Evolutionary conservation across 805 yeast genomes (phyloP).

Genomic region (Zygosaccharomyces kombuchaensis): DNA sequence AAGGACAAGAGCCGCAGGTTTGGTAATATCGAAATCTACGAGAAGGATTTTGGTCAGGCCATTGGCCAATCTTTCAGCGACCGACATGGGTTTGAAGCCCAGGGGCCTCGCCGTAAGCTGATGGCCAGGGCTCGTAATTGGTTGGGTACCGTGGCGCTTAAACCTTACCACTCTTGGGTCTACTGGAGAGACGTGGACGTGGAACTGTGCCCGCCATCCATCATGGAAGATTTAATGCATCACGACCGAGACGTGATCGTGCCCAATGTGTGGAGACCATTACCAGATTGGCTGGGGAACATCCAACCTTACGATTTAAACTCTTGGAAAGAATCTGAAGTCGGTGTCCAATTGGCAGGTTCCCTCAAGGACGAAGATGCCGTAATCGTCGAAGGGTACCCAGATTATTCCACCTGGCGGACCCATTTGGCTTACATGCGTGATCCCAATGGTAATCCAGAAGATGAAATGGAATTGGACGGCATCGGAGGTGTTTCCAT

Average conservation of each 20-base stretch:
- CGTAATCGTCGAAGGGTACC: slow-evolving; percentile 95
- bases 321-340: slow-evolving; percentile 83
- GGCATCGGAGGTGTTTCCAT: slow-evolving; percentile 98
- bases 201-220: slow-evolving; percentile 80
- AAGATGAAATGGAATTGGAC: slow-evolving; percentile 86
- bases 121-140: slow-evolving; percentile 97
- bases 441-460: slow-evolving; percentile 93
- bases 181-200: slow-evolving; percentile 98
- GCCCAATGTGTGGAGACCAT: slow-evolving; percentile 90
- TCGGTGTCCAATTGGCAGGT: slow-evolving; percentile 73
- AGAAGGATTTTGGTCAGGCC: slow-evolving; percentile 89
- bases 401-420: slow-evolving; percentile 97
- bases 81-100: slow-evolving; percentile 93
- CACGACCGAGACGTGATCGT: slow-evolving; percentile 89
- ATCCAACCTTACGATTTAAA: slow-evolving; percentile 83
- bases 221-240: slow-evolving; percentile 87
- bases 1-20: slow-evolving; percentile 59
- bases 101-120: slow-evolving; percentile 88
- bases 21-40: slow-evolving; percentile 82
- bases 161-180: slow-evolving; percentile 92
- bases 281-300: slow-evolving; percentile 80
- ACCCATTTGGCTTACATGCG: slow-evolving; percentile 93
- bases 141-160: slow-evolving; percentile 79
- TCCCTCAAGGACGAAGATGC: slow-evolving; percentile 77
- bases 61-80: slow-evolving; percentile 92